Conservation (phyloP, 805 yeast genomes). For the Naumovozyma castellii region DNA sequence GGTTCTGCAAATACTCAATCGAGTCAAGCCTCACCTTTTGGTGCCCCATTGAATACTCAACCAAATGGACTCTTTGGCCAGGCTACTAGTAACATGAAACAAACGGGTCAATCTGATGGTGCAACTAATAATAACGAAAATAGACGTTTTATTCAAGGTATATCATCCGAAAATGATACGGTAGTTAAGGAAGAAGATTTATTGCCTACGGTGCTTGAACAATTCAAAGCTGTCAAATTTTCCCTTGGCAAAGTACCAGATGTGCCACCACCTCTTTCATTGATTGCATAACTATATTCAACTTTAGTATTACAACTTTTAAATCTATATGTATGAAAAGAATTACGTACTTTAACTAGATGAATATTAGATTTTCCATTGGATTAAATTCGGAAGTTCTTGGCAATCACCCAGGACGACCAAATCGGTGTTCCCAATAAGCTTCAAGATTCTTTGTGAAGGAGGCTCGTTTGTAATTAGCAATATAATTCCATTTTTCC, state of each 20-base stretch:
- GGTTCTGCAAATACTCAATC: constrained; percentile 1
- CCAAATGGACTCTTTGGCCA: too few relatives aligned
- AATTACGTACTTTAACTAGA: background rate
- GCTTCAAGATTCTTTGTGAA: constrained; percentile 38
- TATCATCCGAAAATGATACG: constrained; percentile 20
- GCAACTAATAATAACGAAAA: background rate
- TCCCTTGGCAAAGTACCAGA: constrained; percentile 63
- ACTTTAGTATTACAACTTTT: too few relatives aligned
- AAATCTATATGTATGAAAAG: background rate
- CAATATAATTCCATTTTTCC: constrained; percentile 43
- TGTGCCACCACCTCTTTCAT: constrained; percentile 53
- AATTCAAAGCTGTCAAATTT: constrained; percentile 42
- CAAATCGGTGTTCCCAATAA: constrained; percentile 46
- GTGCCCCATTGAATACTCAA: background rate
- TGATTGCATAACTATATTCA: constrained; percentile 16
- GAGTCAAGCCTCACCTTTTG: background rate
- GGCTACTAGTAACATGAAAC: too few relatives aligned
- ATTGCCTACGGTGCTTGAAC: constrained; percentile 34
- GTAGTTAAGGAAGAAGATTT: constrained; percentile 33
- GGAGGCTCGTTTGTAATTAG: constrained; percentile 57
- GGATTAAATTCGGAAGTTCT: background rate
- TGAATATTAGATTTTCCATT: background rate
- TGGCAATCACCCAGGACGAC: constrained; percentile 62
- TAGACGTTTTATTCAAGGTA: constrained; percentile 31
- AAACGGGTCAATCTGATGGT: background rate